A percentile compares a stretch with the other conserved stretches of the same genome.
phyloP scores from a whole-genome alignment of 2,329 filamentous ascomycete species.

The Pseudonectria foliicola region DNA sequence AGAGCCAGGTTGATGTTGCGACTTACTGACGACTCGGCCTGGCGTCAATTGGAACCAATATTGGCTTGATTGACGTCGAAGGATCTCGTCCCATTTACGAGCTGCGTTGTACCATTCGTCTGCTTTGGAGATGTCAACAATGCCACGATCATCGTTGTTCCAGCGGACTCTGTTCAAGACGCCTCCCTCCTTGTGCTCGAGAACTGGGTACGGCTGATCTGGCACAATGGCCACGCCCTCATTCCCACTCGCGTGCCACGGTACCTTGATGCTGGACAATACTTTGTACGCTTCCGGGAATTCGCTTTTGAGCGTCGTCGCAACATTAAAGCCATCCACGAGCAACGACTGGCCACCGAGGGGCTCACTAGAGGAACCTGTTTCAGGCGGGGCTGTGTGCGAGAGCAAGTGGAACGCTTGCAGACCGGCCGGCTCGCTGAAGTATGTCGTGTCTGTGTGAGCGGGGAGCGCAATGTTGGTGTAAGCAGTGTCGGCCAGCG shows the following conservation, averaged over 20 bases:
- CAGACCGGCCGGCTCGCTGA: conserved; percentile 82
- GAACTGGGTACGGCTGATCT: conserved; percentile 60
- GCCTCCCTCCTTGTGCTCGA: conserved; percentile 47
- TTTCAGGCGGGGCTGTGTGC: conserved; percentile 41
- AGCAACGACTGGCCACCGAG: conserved; percentile 72
- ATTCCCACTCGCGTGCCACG: conserved; percentile 86
- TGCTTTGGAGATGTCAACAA: conserved; percentile 37
- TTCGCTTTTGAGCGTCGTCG: conserved; percentile 48
- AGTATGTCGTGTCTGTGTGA: conserved; percentile 95
- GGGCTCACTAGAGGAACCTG: conserved; percentile 23
- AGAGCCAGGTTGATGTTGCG: neutral
- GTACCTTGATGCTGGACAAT: conserved; percentile 52
- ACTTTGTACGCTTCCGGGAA: conserved; percentile 49
- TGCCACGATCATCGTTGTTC: conserved; percentile 86
- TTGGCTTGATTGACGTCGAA: conserved; percentile 58
- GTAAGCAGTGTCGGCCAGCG: conserved; percentile 85
- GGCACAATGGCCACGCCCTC: conserved; percentile 74
- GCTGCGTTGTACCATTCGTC: conserved; percentile 74
- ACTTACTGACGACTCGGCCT: conserved; percentile 67
- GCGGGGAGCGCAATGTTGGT: conserved; percentile 74
- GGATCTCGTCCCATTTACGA: conserved; percentile 61
- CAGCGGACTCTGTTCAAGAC: conserved; percentile 62
- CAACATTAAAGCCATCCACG: conserved; percentile 78
- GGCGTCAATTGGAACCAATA: conserved; percentile 78
- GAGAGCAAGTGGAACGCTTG: conserved; percentile 91